phyloP scores from a whole-genome alignment of 805 yeast genomes.

The Sugiyamaella lignohabitans region DNA sequence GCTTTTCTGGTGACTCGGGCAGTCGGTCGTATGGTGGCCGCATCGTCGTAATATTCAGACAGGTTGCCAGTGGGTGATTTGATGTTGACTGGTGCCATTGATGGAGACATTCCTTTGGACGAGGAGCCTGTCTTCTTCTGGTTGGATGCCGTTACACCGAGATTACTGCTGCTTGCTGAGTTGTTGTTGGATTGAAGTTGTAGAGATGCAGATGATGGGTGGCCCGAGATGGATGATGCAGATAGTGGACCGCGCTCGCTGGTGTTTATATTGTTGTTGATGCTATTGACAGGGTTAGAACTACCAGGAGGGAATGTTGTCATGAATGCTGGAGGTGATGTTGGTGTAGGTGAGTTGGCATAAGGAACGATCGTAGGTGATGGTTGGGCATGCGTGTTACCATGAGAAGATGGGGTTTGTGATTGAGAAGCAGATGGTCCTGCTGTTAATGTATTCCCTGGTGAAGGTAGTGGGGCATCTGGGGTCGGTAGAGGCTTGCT shows the following conservation, averaged over 20 bases:
- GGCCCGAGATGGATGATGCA: background rate
- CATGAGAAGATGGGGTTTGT: background rate
- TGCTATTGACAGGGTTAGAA: background rate
- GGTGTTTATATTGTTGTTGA: background rate
- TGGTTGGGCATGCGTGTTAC: slow-evolving; percentile 3
- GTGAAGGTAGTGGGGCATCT: slow-evolving; percentile 31
- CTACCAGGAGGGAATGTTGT: background rate
- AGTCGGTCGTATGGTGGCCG: background rate
- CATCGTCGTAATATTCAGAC: background rate
- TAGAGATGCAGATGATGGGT: background rate
- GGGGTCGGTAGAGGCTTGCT: slow-evolving; percentile 61
- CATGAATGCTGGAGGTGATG: slow-evolving; percentile 8
- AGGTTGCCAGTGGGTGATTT: background rate
- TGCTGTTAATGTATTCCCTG: slow-evolving; percentile 12
- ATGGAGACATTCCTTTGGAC: background rate
- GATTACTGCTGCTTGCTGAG: background rate
- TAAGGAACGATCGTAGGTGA: slow-evolving; percentile 11
- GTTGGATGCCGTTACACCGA: too few relatives aligned
- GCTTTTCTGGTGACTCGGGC: background rate
- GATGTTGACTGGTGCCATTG: background rate
- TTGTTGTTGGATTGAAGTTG: too few relatives aligned
- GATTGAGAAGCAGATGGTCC: background rate
- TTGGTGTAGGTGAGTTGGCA: slow-evolving; percentile 4
- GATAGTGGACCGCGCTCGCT: background rate
- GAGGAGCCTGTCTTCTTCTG: background rate